Base-by-base conservation (phyloP, 1,284 basidiomycete species). In the Cryptococcus amylolentus region DNA sequence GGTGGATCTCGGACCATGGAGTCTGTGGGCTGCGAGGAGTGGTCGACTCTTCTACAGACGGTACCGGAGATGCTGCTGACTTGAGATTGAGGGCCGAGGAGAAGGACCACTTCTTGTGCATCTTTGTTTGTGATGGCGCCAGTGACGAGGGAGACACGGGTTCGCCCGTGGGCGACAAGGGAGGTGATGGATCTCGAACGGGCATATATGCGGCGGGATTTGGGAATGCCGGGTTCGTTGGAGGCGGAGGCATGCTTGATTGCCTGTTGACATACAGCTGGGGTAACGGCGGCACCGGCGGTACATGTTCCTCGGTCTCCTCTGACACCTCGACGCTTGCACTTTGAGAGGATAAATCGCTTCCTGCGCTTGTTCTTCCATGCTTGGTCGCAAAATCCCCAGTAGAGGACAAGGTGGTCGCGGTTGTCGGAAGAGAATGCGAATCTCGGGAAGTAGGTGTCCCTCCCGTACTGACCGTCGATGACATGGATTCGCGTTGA, bases 41-140 rank as follows among this genome's bases (percentile, higher is more conserved):
- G 14, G 10, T 46, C 23, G 56, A 53, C 12, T 61, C 58, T 31
- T 58, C 57, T 8, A 46, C 47, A 14, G 51, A 54, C 58, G 31
- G 64, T 48, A 38, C 69, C 56, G 35, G 61, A 6, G 66, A 52
- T 62, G 69, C 37, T 35, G 35, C 38, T 41, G 66, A 77, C 71
- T 86, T 89, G 65, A 91, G 83, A 65, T 88, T 92, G n/a, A 96
- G 80, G 6, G 89, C 89, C 57, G 84, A 88, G 6, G 90, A 90
- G 77, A 97, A 91, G 68, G 91, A 95, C 93, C 93, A 97, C 78
- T 96, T 97, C 81, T 94, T 95, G 42, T 86, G 89, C 66, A 76
- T 75, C 26, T 50, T 52, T 10, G 59, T 61, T 5, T 57, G 52
- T 18, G 59, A 40, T 10, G 42, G 42, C 1, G 50, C 44, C 4